Percentiles rank a stretch among this genome's conserved stretches.
Evolutionary conservation across 306 rosid species (phyloP).

Genomic region (Quercus wislizeni): DNA sequence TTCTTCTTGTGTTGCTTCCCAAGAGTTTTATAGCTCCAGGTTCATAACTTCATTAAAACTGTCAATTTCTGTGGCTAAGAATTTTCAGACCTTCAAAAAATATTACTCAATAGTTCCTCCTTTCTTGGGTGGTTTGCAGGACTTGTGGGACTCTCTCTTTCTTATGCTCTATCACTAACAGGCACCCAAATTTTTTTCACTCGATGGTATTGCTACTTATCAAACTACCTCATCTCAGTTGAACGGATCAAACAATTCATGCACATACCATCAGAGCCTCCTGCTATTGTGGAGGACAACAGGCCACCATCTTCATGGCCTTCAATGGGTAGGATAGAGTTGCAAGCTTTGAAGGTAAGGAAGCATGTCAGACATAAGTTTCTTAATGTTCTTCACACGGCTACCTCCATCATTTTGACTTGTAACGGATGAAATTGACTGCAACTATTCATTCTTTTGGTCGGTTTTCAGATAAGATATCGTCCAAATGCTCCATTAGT

Average conservation of each 20-base stretch:
- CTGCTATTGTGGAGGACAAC: constrained; percentile 35
- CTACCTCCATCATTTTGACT: background rate
- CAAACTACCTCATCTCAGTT: constrained; percentile 46
- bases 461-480: constrained; percentile 38
- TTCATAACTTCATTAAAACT: background rate
- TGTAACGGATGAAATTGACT: background rate
- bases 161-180: constrained; percentile 47
- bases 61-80: background rate
- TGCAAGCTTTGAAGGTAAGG: constrained; percentile 39
- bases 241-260: constrained; percentile 61
- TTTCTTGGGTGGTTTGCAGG: constrained; percentile 19
- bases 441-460: background rate
- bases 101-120: background rate
- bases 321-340: constrained; percentile 40
- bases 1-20: constrained; percentile 35
- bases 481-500: constrained; percentile 48
- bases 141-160: constrained; percentile 50
- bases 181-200: constrained; percentile 24
- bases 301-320: constrained; percentile 56
- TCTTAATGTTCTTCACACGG: background rate
- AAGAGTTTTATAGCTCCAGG: constrained; percentile 40
- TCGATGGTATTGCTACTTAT: constrained; percentile 38
- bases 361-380: background rate
- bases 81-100: background rate
- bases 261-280: constrained; percentile 51